Base-by-base conservation (phyloP, 129 eudicot species). In the Silybum marianum region DNA sequence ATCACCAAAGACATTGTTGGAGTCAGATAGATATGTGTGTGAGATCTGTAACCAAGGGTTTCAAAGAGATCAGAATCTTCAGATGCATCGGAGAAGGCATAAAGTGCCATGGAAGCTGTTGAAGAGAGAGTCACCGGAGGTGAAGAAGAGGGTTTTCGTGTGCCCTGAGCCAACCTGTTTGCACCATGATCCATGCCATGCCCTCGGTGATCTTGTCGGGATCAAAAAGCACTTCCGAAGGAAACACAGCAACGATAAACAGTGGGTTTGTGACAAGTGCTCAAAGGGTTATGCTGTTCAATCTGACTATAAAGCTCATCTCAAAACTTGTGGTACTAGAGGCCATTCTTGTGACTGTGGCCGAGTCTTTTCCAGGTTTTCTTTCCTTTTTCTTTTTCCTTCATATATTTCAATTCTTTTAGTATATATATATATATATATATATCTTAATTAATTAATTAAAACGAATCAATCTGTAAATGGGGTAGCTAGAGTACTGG, bases 261-360 rank as follows among this genome's bases (percentile, higher is more conserved):
- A 92, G 63, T 92, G 93, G 92, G 91, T 90, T 69, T 92, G 97
- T 38, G 87, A 85, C 0, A 90, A 90, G 70, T 92, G 97, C 83
- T 89, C 94, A 0, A 92, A 92, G 76, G 97, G 94, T 1, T 92
- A 92, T 76, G 97, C 97, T 26, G 97, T 92, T 84, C 97, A 92
- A 54, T 92, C 97, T 19, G 97, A 92, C 85, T 92, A 86, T 30
- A 92, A 92, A 73, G 97, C 97, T 23, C 97, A 92, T 83, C 88
- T 92, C 75, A 92, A 92, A 42, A 92, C 92, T 66, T 92, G 97
- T 81, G 97, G 97, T 40, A 92, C 97, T 28, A 74, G 93, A 68
- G 97, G 97, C 36, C 97, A 92, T 84, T 92, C 97, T 83, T 92
- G 97, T 38, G 97, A 92, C 75, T 92, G 97, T 67, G 97, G 97